Base-by-base conservation (phyloP, 176 grass and related monocot genomes). In the Tuctoria greenei region DNA sequence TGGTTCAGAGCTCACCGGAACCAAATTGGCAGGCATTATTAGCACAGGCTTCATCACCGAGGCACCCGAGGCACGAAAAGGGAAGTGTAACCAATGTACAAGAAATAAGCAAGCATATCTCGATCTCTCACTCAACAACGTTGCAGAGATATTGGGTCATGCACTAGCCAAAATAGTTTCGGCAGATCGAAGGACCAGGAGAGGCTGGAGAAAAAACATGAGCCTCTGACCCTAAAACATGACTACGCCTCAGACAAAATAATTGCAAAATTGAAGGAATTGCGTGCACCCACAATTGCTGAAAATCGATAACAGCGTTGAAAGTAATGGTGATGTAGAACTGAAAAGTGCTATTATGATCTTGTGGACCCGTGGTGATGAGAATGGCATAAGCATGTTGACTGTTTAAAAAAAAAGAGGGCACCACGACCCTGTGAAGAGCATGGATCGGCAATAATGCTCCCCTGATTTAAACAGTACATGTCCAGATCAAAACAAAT, bases 101-200 rank as follows among this genome's bases (percentile, higher is more conserved):
- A 56, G 46, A 31, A 41, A 47, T 49, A 62, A 80, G 5, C 17
- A 17, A 28, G 41, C 3, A 47, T 47, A 47, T 61, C 69, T 39
- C 51, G 10, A 79, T 75, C 59, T 66, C 66, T 23, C 4, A 9
- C 46, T 18, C 12, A 16, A 47, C 6, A 20, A 56, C 67, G 58
- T 10, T 18, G 78, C 72, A 58, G 38, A 71, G 66, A 14, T 86
- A 65, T 71, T 86, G 84, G 72, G 44, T 23, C 72, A 38, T 58
- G 84, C 84, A 76, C 84, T 65, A 27, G 39, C 37, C 27, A 15
- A 64, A 85, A 67, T 69, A 38, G 11, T 17, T 27, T 35, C 2
- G 1, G 16, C 69, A 23, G 49, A 42, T 67, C 16, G 14, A 12
- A 39, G 44, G 25, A 6, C 2, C 66, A 6, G 67, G 46, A 61